Evolutionary conservation across 805 yeast species (phyloP), one percentile per base, ranked within the genome.

Genomic region (Myxozyma lipomycoides): DNA sequence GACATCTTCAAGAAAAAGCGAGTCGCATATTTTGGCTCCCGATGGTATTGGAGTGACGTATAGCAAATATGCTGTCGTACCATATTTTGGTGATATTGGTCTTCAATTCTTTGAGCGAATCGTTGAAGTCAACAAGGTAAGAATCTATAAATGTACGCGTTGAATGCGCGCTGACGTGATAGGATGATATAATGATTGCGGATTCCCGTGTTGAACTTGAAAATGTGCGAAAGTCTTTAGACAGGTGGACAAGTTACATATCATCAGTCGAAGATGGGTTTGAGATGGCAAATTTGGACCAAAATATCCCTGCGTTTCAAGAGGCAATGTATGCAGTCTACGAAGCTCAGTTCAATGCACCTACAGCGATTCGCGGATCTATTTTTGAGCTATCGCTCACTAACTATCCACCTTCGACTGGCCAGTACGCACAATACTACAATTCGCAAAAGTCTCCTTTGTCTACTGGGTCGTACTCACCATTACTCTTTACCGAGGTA

Each of bases 61-160:
- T 61, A 78, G 91, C 0, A 86, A 86, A 62, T 81, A 80, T 44
- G 78, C 81, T 48, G 82, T 91, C 40, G 81, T 91, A 41, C 96
- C 98, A 1, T 90, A 82, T 63, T 90, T 87, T 70, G 97, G 96
- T 9, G 98, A 90, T 64, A 72, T 90, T 57, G 73, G 81, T 7
- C 79, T 88, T 17, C 71, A 71, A 56, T 76, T 72, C 37, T 52
- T 61, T 9, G 70, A 63, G 25, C 64, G 64, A 25, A 46, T 53
- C 19, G 23, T 46, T 15, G 55, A 50, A 24, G 36, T 49, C 3
- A 50, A 53, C 23, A 44, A 45, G 47, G 52, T 44, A 48, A 22
- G 46, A n/a, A 19, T 10, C 30, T 18, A 24, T 37, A 23, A 19
- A 24, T 12, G 21, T 21, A 2, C 17, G 7, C 19, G 15, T 9